Conservation (phyloP, 371 early-diverging fungal species). For the Sporodiniella umbellata region DNA sequence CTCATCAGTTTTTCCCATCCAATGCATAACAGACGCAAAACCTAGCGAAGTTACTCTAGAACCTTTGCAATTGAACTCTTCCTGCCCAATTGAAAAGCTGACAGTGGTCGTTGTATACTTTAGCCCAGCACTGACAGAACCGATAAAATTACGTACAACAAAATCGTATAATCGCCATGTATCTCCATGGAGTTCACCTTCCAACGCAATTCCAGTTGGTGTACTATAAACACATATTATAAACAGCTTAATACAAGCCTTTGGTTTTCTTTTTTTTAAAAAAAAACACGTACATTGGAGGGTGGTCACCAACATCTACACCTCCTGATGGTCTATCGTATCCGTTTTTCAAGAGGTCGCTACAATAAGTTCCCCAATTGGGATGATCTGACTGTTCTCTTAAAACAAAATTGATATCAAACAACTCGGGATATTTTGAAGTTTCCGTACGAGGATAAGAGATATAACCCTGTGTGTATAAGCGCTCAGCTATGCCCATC, state of each 20-base stretch:
- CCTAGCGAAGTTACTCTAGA: constrained; percentile 37
- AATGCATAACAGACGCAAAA: constrained; percentile 55
- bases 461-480: constrained; percentile 63
- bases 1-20: constrained; percentile 46
- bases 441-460: constrained; percentile 80
- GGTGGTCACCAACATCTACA: constrained; percentile 49
- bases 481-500: constrained; percentile 54
- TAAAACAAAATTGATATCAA: constrained; percentile 50
- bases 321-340: constrained; percentile 46
- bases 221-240: constrained; percentile 27
- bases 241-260: neutral
- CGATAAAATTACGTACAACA: constrained; percentile 56
- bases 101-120: constrained; percentile 55
- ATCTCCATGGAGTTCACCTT: constrained; percentile 48
- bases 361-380: constrained; percentile 38
- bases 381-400: constrained; percentile 36
- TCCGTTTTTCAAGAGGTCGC: constrained; percentile 27
- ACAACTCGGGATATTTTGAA: constrained; percentile 56
- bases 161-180: constrained; percentile 65
- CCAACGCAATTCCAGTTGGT: constrained; percentile 45
- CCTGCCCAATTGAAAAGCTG: constrained; percentile 44
- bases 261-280: neutral
- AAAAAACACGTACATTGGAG: constrained; percentile 34
- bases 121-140: constrained; percentile 56
- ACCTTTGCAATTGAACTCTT: constrained; percentile 48